Conservation (phyloP, 805 yeast species). For the Kurtzmaniella fragi region DNA sequence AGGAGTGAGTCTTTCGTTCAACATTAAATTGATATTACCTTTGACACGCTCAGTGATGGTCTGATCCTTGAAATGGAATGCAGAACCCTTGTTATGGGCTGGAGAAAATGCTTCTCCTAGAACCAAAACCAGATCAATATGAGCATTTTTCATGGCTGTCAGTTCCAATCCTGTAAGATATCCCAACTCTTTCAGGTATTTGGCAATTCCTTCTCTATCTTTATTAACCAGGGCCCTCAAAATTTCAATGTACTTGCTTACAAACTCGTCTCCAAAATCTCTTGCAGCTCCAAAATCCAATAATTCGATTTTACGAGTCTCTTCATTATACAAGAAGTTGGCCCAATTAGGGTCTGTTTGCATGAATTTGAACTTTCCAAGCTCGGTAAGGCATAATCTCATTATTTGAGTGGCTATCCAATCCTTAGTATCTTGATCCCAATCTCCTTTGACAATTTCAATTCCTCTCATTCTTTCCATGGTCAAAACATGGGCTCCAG, state of each 20-base stretch:
- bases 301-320: constrained; percentile 72
- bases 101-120: constrained; percentile 88
- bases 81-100: constrained; percentile 38
- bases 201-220: constrained; percentile 60
- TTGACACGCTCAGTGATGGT: constrained; percentile 93
- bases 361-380: constrained; percentile 83
- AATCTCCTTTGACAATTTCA: constrained; percentile 73
- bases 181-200: constrained; percentile 69
- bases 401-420: constrained; percentile 83
- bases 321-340: constrained; percentile 76
- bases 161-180: constrained; percentile 90
- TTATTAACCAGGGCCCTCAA: constrained; percentile 68
- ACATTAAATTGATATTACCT: constrained; percentile 82
- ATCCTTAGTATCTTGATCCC: constrained; percentile 69
- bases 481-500: constrained; percentile 80
- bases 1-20: constrained; percentile 86
- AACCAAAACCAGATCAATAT: constrained; percentile 82
- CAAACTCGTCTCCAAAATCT: constrained; percentile 64
- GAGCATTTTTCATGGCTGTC: constrained; percentile 83
- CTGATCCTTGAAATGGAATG: constrained; percentile 74
- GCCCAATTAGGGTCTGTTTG: constrained; percentile 99
- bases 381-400: constrained; percentile 82
- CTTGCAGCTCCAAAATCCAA: constrained; percentile 96
- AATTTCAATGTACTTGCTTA: constrained; percentile 61
- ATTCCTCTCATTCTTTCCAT: constrained; percentile 85